Conservation (phyloP, 225 moss, liverwort and hornwort species). For the Pleurozium schreberi region DNA sequence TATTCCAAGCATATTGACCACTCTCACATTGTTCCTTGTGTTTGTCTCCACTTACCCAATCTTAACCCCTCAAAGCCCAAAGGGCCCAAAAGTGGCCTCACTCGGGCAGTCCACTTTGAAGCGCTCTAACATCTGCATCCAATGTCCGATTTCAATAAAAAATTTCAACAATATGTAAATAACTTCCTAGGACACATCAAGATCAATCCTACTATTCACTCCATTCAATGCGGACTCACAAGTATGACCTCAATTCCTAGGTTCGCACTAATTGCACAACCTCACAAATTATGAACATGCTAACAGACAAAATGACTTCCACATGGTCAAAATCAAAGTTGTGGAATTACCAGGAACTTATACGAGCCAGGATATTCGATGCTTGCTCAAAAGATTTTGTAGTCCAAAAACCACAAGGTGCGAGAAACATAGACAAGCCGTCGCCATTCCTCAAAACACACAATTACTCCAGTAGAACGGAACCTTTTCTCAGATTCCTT, state of each 20-base stretch:
- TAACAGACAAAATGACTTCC: no score
- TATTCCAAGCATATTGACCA: background rate
- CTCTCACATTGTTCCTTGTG: no score
- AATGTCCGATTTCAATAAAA: no score
- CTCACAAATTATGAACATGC: background rate
- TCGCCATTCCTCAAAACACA: rapidly evolving
- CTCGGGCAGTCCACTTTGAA: no score
- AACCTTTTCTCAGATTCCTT: rapidly evolving
- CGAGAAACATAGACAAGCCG: rapidly evolving
- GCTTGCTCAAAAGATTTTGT: rapidly evolving
- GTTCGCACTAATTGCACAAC: background rate
- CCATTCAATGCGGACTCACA: background rate
- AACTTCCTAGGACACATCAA: background rate
- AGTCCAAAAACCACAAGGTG: rapidly evolving
- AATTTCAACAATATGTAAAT: background rate
- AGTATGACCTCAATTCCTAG: rapidly evolving
- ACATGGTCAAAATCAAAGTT: no score
- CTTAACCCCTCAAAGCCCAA: no score
- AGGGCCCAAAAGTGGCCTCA: no score
- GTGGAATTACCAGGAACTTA: background rate
- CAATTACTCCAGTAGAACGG: rapidly evolving
- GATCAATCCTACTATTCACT: background rate
- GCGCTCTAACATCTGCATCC: no score
- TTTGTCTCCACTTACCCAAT: background rate
- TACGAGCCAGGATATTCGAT: rapidly evolving